Evolutionary conservation across 257 asterid species (phyloP), one percentile per base, ranked within the genome.

Genomic region (Coffea eugenioides): DNA sequence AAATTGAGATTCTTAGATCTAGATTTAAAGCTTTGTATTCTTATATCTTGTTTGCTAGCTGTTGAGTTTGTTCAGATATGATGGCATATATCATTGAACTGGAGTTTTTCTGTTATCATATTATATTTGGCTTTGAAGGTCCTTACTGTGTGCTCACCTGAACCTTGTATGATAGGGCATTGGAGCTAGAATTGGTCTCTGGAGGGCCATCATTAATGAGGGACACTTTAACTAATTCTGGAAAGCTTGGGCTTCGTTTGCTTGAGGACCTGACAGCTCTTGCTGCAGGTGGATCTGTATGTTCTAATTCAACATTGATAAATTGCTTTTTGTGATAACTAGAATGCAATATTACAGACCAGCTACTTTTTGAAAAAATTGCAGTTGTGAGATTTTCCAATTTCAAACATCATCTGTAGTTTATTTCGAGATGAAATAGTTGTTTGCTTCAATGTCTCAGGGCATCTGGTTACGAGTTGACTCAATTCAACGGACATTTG

Each of bases 251-350:
- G 80, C 97, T 93, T 83, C 90, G 91, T 86, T 93, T 95, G 89
- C 97, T 95, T 62, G 97, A 94, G 90, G 99, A 95, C 89, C 92
- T 95, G 89, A 89, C 97, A 76, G 92, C 97, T 91, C 97, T 95
- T 89, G 99, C 99, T 87, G 99, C 99, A 92, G 97, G 97, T 94
- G 99, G 99, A 93, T 94, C 98, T 88, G 99, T 95, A 95, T 90
- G 99, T 95, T 95, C 92, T 84, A 78, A 85, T 82, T 85, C 77
- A 81, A 81, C 74, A 88, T 86, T 78, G 79, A 62, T 83, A 74
- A 70, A 80, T 80, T 69, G 76, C 85, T 64, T 70, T 74, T 18
- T 81, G 79, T 76, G 41, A 34, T 78, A 65, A 46, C 70, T 69
- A 48, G 51, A 56, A 36, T 78, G 27, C 18, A 45, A 52, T 41